phyloP scores from a whole-genome alignment of 192 early-diverging fungal species.

The Podila epicladia region DNA sequence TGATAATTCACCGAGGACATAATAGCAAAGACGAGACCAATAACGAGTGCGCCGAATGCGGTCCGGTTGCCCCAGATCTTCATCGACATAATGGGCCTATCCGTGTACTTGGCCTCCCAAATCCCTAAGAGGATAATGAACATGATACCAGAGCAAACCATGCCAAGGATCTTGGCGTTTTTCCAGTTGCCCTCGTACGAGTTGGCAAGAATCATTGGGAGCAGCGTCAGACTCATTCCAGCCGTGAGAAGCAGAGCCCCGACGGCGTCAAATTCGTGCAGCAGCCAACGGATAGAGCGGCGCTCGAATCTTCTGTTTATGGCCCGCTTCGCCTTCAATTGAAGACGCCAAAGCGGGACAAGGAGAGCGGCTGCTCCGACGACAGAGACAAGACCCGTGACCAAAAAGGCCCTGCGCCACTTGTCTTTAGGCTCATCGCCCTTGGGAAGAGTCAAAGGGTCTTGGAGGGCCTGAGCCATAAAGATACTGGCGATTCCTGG shows the following conservation, averaged over 20 bases:
- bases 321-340: constrained; percentile 9
- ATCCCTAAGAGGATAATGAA: constrained; percentile 8
- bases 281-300: constrained; percentile 8
- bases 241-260: constrained; percentile 17
- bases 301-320: constrained; percentile 8
- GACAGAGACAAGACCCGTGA: constrained; percentile 8
- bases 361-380: constrained; percentile 9
- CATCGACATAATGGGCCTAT: constrained; percentile 17
- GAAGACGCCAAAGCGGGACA: constrained; percentile 8
- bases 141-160: constrained; percentile 10
- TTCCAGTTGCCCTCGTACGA: constrained; percentile 13
- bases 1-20: constrained; percentile 12
- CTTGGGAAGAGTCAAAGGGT: constrained; percentile 13
- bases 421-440: constrained; percentile 5
- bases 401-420: constrained; percentile 11
- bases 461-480: constrained; percentile 6
- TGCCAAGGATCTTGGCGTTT: constrained; percentile 6
- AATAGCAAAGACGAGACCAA: neutral
- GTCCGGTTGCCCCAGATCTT: constrained; percentile 20
- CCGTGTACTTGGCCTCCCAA: constrained; percentile 15
- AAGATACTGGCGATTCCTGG: constrained; percentile 12
- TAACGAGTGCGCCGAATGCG: neutral
- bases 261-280: constrained; percentile 17
- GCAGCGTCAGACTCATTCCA: constrained; percentile 10
- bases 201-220: constrained; percentile 17